Conservation (phyloP, 768 basidiomycete species). For the Baorangia bicolor region DNA sequence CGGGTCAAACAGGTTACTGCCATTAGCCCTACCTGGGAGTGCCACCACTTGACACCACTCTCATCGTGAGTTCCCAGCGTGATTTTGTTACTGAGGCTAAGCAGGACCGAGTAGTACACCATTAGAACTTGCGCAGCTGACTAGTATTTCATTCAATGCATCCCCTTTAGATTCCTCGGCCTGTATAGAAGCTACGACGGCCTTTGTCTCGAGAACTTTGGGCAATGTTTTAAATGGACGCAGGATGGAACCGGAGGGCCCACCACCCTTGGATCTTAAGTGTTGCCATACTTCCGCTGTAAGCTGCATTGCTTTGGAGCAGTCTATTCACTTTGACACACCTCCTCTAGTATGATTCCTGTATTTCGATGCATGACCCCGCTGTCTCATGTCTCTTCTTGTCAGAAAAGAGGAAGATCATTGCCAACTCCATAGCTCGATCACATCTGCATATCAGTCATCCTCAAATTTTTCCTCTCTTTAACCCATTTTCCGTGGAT, state of each 20-base stretch:
- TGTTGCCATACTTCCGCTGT: slow-evolving; percentile 52
- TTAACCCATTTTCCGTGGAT: slow-evolving; percentile 71
- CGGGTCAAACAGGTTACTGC: slow-evolving; percentile 57
- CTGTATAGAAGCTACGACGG: slow-evolving; percentile 41
- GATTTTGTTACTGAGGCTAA: slow-evolving; percentile 3
- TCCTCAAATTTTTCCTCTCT: slow-evolving; percentile 73
- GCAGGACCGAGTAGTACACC: slow-evolving; percentile 34
- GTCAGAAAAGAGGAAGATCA: slow-evolving; percentile 45
- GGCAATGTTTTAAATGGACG: slow-evolving; percentile 49
- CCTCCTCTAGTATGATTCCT: slow-evolving; percentile 10
- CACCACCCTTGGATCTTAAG: slow-evolving; percentile 54
- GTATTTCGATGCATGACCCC: slow-evolving; percentile 20
- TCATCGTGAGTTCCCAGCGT: slow-evolving; percentile 41
- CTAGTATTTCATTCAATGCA: slow-evolving; percentile 43
- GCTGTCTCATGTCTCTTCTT: slow-evolving; percentile 47
- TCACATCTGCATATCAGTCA: slow-evolving; percentile 54
- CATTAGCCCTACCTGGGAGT: slow-evolving; percentile 71
- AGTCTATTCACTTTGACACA: slow-evolving; percentile 1
- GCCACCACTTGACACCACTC: slow-evolving; percentile 37
- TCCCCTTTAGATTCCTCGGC: slow-evolving; percentile 37
- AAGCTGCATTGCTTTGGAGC: slow-evolving; percentile 6
- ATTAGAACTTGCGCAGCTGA: slow-evolving; percentile 49
- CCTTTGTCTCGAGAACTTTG: slow-evolving; percentile 55
- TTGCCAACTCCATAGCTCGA: slow-evolving; percentile 35
- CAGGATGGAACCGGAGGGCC: slow-evolving; percentile 38